Conservation (phyloP, 129 eudicot genomes). For the Apium graveolens region DNA sequence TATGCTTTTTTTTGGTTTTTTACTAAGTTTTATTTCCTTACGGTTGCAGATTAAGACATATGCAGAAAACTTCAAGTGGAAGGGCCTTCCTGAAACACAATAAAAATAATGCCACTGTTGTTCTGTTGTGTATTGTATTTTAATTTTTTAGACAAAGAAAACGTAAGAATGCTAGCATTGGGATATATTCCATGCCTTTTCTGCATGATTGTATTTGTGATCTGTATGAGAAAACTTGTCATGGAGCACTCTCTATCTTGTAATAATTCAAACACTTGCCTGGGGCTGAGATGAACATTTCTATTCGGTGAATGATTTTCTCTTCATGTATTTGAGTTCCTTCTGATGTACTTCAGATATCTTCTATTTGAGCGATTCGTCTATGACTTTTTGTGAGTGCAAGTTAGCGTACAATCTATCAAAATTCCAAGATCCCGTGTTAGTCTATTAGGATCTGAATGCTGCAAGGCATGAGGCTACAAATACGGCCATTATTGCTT, state of each 20-base stretch:
- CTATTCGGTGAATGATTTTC: background rate
- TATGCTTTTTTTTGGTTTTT: too few relatives aligned
- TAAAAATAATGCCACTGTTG: constrained; percentile 9
- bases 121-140: background rate
- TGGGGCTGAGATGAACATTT: background rate
- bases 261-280: constrained; percentile 20
- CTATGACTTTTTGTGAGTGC: background rate
- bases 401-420: too few relatives aligned
- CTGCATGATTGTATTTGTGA: background rate
- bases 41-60: constrained; percentile 68
- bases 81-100: constrained; percentile 62
- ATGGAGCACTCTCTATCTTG: background rate
- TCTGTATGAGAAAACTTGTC: background rate
- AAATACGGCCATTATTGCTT: too few relatives aligned
- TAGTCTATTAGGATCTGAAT: too few relatives aligned
- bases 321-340: background rate
- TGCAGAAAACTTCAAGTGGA: constrained; percentile 98
- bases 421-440: too few relatives aligned
- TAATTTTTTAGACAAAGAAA: background rate
- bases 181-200: background rate
- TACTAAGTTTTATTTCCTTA: background rate
- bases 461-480: too few relatives aligned
- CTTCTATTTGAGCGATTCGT: too few relatives aligned
- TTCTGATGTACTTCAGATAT: background rate
- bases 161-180: background rate